Base-by-base conservation (phyloP, 2,329 filamentous ascomycete genomes). In the Tolypocladium cylindrosporum region DNA sequence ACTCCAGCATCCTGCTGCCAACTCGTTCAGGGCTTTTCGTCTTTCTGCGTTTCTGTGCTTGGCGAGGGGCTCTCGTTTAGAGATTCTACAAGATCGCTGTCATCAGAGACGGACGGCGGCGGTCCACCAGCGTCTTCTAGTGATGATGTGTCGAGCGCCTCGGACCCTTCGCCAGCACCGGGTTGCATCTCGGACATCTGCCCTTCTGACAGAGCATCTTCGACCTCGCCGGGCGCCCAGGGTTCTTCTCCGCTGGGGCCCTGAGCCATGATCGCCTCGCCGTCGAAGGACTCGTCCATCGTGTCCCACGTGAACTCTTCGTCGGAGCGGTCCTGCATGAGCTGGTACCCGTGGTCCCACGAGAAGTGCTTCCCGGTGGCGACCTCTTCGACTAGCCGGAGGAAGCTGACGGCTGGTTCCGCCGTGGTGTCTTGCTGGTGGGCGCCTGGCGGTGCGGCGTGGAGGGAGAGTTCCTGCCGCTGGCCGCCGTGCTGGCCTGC, bases 401-500 rank as follows among this genome's bases (percentile, higher is more conserved):
- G 55, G 55, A 71, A 73, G 51, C 13, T 58, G 45, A 1, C 21
- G 21, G 21, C 43, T 41, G 21, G 53, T 24, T 31, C 45, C 5
- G n/a, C 8, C 0, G 21, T 45, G 0, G 36, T 2, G 39, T 8
- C 1, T 51, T 52, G 7, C 21, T 36, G 16, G 51, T 13, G 39
- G 14, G 40, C 16, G 13, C 13, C 21, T 31, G 2, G 55, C 54
- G 13, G n/a, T 52, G 63, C 60, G 19, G 61, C 58, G 24, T 64
- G 59, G 21, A 85, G 71, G 1, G 71, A 74, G 31, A 85, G 66
- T 64, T 81, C 78, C 24, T 78, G 75, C n/a, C 78, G 73, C 14
- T 75, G 76, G 7, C 80, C 80, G 55, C 77, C 78, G 59, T 79
- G 76, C 55, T 74, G 73, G 0, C 80, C 80, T 6, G 74, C 79